These are phyloP conservation scores for Boechera retrofracta DNA, from an alignment of 345 rosid genomes.

Conservation along the genomic window DNA sequence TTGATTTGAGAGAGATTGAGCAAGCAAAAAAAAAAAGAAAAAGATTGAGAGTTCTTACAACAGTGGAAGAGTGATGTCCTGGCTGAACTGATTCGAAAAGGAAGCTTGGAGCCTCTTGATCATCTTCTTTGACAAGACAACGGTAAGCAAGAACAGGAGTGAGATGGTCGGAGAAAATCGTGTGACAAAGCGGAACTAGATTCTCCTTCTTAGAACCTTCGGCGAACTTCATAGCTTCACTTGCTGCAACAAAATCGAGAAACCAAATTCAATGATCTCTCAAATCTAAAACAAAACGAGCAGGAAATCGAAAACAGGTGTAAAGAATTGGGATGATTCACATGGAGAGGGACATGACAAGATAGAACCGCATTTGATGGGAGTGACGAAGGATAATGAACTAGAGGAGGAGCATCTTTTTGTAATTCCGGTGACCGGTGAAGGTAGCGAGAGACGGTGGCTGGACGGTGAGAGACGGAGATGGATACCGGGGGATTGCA, in stretches of 20 bases:
- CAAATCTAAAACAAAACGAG: background rate
- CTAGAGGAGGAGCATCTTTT: background rate
- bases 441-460: conserved; percentile 19
- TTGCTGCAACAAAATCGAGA: conserved; percentile 46
- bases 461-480: background rate
- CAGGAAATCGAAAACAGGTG: background rate
- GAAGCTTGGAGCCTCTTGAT: conserved; percentile 86
- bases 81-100: conserved; percentile 83
- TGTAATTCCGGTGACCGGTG: conserved; percentile 14
- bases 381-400: background rate
- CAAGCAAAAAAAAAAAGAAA: background rate
- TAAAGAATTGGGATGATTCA: background rate
- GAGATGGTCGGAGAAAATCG: conserved; percentile 83
- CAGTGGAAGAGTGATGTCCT: conserved; percentile 60
- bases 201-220: conserved; percentile 69
- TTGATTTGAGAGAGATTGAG: background rate
- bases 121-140: conserved; percentile 84
- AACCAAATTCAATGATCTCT: background rate
- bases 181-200: conserved; percentile 63
- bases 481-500: background rate
- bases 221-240: conserved; percentile 44
- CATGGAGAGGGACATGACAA: conserved; percentile 21
- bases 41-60: conserved; percentile 47
- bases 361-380: conserved; percentile 29
- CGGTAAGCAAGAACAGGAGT: conserved; percentile 88